These are phyloP conservation scores for Glycyrrhiza uralensis DNA, from an alignment of 306 rosid genomes.

Conservation along the genomic window DNA sequence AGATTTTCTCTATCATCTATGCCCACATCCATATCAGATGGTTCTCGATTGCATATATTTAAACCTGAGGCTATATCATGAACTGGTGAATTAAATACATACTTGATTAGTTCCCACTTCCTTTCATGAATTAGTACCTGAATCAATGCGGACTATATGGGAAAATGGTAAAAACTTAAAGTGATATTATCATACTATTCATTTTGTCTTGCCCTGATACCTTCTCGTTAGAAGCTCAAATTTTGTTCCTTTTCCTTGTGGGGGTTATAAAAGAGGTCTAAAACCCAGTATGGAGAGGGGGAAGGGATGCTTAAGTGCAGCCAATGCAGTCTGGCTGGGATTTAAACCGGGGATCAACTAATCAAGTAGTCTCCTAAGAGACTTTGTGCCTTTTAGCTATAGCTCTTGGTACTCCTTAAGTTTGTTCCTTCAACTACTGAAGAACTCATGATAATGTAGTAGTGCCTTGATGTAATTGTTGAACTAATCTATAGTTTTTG, in stretches of 20 bases:
- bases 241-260: background rate
- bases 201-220: background rate
- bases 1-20: constrained; percentile 10
- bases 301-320: background rate
- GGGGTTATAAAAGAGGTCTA: background rate
- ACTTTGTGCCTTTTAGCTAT: background rate
- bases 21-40: background rate
- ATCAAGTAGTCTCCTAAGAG: constrained; percentile 15
- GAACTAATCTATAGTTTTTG: background rate
- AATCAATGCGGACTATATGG: background rate
- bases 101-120: background rate
- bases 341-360: background rate
- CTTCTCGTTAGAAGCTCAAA: background rate
- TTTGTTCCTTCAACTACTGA: background rate
- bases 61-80: background rate
- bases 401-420: background rate
- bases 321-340: background rate
- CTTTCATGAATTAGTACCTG: background rate
- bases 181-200: background rate
- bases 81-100: background rate
- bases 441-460: constrained; percentile 20
- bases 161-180: background rate
- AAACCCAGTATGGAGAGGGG: background rate
- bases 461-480: background rate
- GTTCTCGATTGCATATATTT: background rate